Evolutionary conservation across 139 green algal genomes (phyloP).

Genomic region (Chlamydomonas sp.): DNA sequence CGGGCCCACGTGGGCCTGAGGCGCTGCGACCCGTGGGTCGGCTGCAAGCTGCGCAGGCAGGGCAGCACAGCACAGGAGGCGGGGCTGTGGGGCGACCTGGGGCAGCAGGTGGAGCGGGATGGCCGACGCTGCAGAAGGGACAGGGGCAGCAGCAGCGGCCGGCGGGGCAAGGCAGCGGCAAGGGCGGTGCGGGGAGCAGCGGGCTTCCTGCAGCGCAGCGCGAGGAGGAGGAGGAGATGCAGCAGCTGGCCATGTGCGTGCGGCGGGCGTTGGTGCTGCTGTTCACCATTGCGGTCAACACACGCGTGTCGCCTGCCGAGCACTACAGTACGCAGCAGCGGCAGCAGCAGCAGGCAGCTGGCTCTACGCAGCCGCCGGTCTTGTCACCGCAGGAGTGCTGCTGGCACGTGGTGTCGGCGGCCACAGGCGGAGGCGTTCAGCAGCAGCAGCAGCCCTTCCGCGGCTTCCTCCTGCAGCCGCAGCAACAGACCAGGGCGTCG

Average conservation of each 20-base stretch:
- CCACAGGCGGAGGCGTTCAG: no score
- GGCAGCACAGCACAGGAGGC: neutral
- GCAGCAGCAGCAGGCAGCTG: neutral
- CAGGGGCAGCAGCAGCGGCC: neutral
- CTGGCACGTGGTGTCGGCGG: no score
- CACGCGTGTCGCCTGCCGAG: neutral
- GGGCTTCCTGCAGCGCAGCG: no score
- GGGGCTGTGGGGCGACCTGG: neutral
- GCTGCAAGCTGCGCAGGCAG: neutral
- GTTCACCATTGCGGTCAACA: constrained; percentile 3
- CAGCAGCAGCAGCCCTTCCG: no score
- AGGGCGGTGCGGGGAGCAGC: no score
- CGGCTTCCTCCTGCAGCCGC: no score
- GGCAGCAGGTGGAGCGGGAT: neutral
- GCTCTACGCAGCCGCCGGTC: no score
- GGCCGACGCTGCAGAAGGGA: neutral
- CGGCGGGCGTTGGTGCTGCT: neutral
- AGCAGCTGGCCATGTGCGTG: neutral
- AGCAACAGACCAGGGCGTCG: no score
- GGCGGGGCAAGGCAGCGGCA: neutral
- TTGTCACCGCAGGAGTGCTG: no score
- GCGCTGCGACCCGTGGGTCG: neutral
- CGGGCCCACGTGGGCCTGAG: no score
- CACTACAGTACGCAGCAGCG: neutral
- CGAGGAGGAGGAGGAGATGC: neutral